Conservation (phyloP, 1,284 basidiomycete species). For the Marasmius sp. region DNA sequence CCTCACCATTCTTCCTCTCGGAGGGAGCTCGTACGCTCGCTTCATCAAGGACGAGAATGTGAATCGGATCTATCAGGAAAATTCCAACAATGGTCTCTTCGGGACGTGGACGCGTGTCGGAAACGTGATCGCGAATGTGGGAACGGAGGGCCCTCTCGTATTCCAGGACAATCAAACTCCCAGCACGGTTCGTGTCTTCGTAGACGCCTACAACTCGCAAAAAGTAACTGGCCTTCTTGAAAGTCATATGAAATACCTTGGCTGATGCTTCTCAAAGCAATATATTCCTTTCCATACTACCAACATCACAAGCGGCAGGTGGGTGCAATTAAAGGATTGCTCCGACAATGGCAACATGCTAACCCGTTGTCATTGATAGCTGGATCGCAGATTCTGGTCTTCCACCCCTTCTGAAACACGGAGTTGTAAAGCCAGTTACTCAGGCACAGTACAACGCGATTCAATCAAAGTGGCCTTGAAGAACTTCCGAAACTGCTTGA, state of each 20-base stretch:
- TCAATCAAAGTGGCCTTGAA: background rate
- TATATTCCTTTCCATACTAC: no score
- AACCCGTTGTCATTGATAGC: background rate
- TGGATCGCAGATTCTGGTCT: slow-evolving; percentile 1
- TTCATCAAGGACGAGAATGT: slow-evolving; percentile 15
- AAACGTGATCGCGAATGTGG: slow-evolving; percentile 2
- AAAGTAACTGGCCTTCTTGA: no score
- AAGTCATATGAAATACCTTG: no score
- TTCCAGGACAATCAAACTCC: slow-evolving; percentile 12
- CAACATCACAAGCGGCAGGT: slow-evolving; percentile 1
- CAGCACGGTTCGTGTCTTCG: slow-evolving; percentile 8
- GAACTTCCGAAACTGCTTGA: no score
- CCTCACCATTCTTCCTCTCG: slow-evolving; percentile 10
- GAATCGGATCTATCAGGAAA: slow-evolving; percentile 9
- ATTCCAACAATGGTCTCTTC: slow-evolving; percentile 5
- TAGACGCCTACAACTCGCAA: no score
- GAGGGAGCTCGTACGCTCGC: slow-evolving; percentile 8
- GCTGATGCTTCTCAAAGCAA: no score
- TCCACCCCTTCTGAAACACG: slow-evolving; percentile 6
- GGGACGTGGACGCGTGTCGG: slow-evolving; percentile 12
- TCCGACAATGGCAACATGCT: background rate
- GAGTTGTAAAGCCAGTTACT: slow-evolving; percentile 11
- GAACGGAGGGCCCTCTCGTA: slow-evolving; percentile 13
- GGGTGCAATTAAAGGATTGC: background rate
- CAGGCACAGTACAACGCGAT: slow-evolving; percentile 9